A percentile compares a stretch with the other conserved stretches of the same genome.
These are phyloP conservation scores for Pisolithus albus DNA, from an alignment of 768 basidiomycete species.

Conservation along the genomic window DNA sequence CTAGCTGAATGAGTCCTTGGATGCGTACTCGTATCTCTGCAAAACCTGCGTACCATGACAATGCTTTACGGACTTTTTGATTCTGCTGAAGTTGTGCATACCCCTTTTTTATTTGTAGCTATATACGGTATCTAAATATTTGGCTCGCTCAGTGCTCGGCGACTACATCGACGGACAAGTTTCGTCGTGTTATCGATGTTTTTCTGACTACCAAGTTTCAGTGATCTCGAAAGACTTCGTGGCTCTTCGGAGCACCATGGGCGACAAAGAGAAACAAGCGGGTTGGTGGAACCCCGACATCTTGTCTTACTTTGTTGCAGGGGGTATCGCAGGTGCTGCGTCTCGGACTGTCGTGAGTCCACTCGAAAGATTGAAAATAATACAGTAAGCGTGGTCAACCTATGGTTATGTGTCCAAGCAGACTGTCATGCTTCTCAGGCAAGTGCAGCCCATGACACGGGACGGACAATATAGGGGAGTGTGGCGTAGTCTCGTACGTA, in stretches of 20 bases:
- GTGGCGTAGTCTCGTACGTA: constrained; percentile 72
- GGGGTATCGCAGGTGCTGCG: constrained; percentile 53
- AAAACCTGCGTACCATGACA: too few species aligned
- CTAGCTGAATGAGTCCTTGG: too few species aligned
- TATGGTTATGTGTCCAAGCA: background rate
- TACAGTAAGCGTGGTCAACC: constrained; percentile 59
- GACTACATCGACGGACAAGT: background rate
- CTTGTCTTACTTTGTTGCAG: constrained; percentile 48
- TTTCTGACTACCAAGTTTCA: background rate
- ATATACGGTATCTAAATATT: too few species aligned
- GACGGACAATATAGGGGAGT: constrained; percentile 76
- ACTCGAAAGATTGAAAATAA: constrained; percentile 90
- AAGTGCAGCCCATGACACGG: constrained; percentile 73
- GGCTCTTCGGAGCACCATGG: constrained; percentile 15
- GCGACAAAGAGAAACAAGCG: constrained; percentile 17
- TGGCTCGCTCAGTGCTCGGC: too few species aligned
- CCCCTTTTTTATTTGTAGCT: too few species aligned
- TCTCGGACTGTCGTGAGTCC: constrained; percentile 91
- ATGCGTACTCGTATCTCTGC: too few species aligned
- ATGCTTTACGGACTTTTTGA: too few species aligned
- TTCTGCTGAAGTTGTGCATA: too few species aligned
- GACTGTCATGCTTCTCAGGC: constrained; percentile 40
- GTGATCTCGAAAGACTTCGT: background rate
- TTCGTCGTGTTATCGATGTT: background rate
- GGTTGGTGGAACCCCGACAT: constrained; percentile 26